Evolutionary conservation across 2,329 filamentous ascomycete genomes (phyloP).

Genomic region (Aspergillus sp.): DNA sequence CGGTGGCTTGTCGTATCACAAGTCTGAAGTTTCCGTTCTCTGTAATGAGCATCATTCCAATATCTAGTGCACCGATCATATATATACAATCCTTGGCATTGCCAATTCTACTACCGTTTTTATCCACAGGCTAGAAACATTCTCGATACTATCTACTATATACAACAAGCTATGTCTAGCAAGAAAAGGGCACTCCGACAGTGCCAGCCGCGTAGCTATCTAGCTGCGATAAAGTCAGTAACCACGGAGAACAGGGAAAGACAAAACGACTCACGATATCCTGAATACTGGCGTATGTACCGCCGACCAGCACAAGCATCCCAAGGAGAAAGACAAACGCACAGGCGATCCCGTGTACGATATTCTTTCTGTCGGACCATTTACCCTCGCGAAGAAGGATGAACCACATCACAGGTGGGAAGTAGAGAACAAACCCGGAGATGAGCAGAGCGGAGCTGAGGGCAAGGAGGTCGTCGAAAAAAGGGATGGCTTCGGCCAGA

Average conservation of each 20-base stretch:
- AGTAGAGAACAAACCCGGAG: constrained; percentile 79
- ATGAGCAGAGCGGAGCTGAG: constrained; percentile 64
- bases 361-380: constrained; percentile 30
- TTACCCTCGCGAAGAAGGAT: constrained; percentile 16
- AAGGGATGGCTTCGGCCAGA: constrained; percentile 77
- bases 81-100: no score
- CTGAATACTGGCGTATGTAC: constrained; percentile 63
- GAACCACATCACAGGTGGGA: constrained; percentile 42
- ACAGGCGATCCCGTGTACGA: constrained; percentile 59
- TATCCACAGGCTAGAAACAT: no score
- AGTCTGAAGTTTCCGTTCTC: no score
- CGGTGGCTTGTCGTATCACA: no score
- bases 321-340: constrained; percentile 66
- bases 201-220: no score
- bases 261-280: constrained; percentile 20
- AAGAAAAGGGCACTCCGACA: no score
- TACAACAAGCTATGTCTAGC: no score
- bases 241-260: neutral
- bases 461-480: constrained; percentile 63
- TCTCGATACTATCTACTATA: no score
- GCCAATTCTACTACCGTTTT: no score
- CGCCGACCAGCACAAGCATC: constrained; percentile 66
- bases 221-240: no score
- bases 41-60: no score
- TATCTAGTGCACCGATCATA: no score